phyloP scores from a whole-genome alignment of 306 rosid genomes.

The Corylus heterophylla region DNA sequence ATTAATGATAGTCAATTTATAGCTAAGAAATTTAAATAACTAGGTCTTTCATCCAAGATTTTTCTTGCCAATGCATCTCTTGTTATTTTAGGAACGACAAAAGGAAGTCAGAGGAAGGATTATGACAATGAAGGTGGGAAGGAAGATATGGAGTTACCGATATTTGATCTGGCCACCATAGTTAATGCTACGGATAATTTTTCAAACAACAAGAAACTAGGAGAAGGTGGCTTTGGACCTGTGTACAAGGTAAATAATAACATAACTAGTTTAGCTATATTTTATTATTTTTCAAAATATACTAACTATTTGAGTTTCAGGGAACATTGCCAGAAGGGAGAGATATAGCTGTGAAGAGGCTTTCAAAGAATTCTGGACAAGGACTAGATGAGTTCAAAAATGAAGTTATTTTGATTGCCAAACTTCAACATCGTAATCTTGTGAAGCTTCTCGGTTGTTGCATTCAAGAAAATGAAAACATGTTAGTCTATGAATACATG shows the following conservation, averaged over 20 bases:
- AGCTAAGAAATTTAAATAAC: not conserved
- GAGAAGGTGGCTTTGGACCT: constrained; percentile 71
- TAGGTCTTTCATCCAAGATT: not conserved
- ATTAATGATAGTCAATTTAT: not conserved
- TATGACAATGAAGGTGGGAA: not conserved
- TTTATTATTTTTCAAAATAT: not conserved
- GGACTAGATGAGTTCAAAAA: constrained; percentile 34
- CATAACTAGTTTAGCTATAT: not conserved
- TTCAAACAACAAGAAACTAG: constrained; percentile 45
- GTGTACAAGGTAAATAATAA: constrained; percentile 46
- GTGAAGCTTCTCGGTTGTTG: constrained; percentile 47
- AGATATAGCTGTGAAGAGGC: constrained; percentile 68
- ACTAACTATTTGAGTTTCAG: constrained; percentile 24
- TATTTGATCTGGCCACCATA: constrained; percentile 38
- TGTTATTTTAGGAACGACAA: not conserved
- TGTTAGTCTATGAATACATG: constrained; percentile 44
- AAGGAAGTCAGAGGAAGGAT: not conserved
- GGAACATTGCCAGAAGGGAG: constrained; percentile 52
- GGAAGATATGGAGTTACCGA: constrained; percentile 49
- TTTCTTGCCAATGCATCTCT: not conserved
- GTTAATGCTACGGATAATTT: constrained; percentile 45
- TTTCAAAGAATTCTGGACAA: constrained; percentile 53
- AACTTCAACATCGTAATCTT: constrained; percentile 50
- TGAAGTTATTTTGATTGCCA: constrained; percentile 32
- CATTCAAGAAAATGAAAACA: constrained; percentile 36